phyloP scores from a whole-genome alignment of 257 asterid species.

The Leptodermis oblonga region DNA sequence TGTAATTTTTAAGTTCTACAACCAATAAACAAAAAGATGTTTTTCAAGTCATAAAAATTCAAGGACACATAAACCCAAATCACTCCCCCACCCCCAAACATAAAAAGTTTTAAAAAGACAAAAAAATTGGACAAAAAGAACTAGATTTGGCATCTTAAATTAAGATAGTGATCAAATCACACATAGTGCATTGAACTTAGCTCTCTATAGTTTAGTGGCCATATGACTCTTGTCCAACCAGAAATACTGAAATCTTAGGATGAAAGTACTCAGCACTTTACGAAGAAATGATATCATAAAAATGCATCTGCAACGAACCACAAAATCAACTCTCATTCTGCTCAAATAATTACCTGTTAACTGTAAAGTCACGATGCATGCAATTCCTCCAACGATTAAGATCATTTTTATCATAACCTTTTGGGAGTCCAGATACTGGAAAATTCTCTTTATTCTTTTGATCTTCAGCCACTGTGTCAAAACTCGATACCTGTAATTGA shows the following conservation, averaged over 20 bases:
- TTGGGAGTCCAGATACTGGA: slow-evolving; percentile 35
- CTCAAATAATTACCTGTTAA: slow-evolving; percentile 56
- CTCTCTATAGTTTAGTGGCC: neutral
- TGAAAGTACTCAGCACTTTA: neutral
- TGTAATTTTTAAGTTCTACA: neutral
- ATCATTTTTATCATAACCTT: slow-evolving; percentile 47
- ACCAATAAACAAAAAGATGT: neutral
- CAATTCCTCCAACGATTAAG: slow-evolving; percentile 62
- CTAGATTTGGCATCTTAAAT: neutral
- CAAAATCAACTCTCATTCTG: neutral
- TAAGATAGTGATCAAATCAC: neutral
- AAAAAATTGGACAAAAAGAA: neutral
- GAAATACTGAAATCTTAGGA: neutral
- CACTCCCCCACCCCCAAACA: too few relatives aligned
- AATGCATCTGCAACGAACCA: neutral
- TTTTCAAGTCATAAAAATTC: neutral
- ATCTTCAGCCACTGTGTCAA: slow-evolving; percentile 52
- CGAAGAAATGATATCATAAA: neutral
- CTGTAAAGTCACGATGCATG: slow-evolving; percentile 83
- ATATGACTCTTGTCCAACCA: neutral
- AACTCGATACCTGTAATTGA: slow-evolving; percentile 68
- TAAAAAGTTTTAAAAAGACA: too few relatives aligned
- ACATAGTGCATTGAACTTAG: neutral
- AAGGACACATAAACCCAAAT: neutral
- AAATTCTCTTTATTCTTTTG: slow-evolving; percentile 20